These are phyloP conservation scores for Aureobasidium leucospermi DNA, from an alignment of 2,329 filamentous ascomycete species.

Conservation along the genomic window DNA sequence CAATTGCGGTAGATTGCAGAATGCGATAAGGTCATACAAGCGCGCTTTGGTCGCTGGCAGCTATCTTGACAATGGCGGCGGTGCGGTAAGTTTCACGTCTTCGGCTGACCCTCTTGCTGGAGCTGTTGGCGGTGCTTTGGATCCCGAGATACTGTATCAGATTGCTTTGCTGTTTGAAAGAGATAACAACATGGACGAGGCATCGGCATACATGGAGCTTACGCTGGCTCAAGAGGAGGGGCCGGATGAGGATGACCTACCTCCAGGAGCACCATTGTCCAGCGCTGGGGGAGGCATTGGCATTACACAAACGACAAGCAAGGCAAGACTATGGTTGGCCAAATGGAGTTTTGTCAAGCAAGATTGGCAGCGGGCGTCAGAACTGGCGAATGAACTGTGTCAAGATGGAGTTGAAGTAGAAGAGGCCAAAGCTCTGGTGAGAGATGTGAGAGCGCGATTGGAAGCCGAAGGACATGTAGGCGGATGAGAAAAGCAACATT, in stretches of 20 bases:
- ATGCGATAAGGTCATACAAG: constrained; percentile 92
- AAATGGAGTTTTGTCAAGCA: constrained; percentile 67
- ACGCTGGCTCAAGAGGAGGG: constrained; percentile 89
- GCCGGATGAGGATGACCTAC: constrained; percentile 31
- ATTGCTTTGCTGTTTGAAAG: constrained; percentile 86
- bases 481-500: background rate
- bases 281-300: constrained; percentile 54
- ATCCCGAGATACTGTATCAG: constrained; percentile 83
- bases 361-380: constrained; percentile 69
- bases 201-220: constrained; percentile 91
- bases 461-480: constrained; percentile 34
- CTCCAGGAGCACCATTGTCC: constrained; percentile 23
- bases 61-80: constrained; percentile 65
- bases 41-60: constrained; percentile 82
- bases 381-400: constrained; percentile 82
- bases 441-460: constrained; percentile 74
- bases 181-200: constrained; percentile 68
- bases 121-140: constrained; percentile 56
- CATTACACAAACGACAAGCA: constrained; percentile 84
- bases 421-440: constrained; percentile 86
- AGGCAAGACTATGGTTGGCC: constrained; percentile 89
- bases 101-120: constrained; percentile 38
- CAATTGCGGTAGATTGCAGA: constrained; percentile 77
- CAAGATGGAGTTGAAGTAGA: constrained; percentile 96
- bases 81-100: constrained; percentile 42